phyloP scores from a whole-genome alignment of 352 stramenopile species.

The Globisporangium cylindrosporum region DNA sequence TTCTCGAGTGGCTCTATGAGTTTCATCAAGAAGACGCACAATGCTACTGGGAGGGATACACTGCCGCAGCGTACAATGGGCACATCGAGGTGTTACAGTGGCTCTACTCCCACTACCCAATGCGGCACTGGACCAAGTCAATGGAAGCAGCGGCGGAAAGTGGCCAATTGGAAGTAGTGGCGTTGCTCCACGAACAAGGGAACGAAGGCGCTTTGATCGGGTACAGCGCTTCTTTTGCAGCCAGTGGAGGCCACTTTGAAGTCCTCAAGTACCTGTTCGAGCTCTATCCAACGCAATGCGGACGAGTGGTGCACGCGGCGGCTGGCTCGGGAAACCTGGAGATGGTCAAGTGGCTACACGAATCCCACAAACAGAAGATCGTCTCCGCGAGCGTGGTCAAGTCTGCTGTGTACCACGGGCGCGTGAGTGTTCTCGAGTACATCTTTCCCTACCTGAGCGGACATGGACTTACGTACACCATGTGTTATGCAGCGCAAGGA shows the following conservation, averaged over 20 bases:
- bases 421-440: background rate
- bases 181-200: no score
- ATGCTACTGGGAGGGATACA: background rate
- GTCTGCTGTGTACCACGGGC: background rate
- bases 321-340: background rate
- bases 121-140: background rate
- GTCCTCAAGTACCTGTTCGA: no score
- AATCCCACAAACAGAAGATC: background rate
- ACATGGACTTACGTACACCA: background rate
- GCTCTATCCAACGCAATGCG: no score
- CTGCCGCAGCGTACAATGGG: background rate
- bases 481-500: background rate
- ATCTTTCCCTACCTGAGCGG: background rate
- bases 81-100: background rate
- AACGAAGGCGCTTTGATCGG: no score
- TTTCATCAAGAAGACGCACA: background rate
- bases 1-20: background rate
- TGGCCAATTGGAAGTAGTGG: no score
- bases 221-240: no score
- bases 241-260: no score
- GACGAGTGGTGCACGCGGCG: no score
- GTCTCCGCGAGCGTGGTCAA: background rate
- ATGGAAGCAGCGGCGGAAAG: background rate
- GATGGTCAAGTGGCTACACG: background rate
- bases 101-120: background rate